Base-by-base conservation (phyloP, 768 basidiomycete species). In the Coprinopsis sp. region DNA sequence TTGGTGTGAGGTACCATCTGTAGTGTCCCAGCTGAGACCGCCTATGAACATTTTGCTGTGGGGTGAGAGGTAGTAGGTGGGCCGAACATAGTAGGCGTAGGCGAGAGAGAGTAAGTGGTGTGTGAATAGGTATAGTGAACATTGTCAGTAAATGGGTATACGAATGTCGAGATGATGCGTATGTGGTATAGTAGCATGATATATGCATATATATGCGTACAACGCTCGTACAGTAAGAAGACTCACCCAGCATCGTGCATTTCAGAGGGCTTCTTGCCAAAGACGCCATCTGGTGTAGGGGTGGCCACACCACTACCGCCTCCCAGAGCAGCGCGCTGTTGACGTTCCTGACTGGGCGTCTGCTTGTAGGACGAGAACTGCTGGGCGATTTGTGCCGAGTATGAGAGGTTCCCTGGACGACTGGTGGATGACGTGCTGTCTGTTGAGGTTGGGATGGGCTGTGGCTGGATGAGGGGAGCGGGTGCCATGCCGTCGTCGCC, bases 41-140 rank as follows among this genome's bases (percentile, higher is more conserved):
- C 89, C 89, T 64, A 91, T 82, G 72, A 91, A 91, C 77, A 91
- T 82, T 76, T 91, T 91, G 66, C 89, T 91, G 78, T 21, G 28
- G 25, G 16, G 28, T 36, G 40, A 49, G n/a, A 37, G 25, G 25
- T 30, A 37, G 13, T 27, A 16, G 19, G 34, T 47, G 38, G n/a
- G n/a, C n/a, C 25, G 29, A 28, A 27, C 38, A 29, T 31, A 25
- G 36, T 48, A 49, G 28, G 37, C 21, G 28, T 33, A 37, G 24
- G 37, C 40, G 47, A 49, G 25, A 16, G 30, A 45, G 30, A 42
- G 37, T 34, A 46, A 47, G 27, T 37, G n/a, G 18, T 37, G 44
- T 36, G 45, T 42, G 27, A 42, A 23, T 39, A 39, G 40, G 8
- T 28, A n/a, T 42, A 31, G n/a, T 31, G 10, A 31, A 8, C n/a